Conservation (phyloP, 495 filamentous ascomycete genomes). For the Xylaria acuta region DNA sequence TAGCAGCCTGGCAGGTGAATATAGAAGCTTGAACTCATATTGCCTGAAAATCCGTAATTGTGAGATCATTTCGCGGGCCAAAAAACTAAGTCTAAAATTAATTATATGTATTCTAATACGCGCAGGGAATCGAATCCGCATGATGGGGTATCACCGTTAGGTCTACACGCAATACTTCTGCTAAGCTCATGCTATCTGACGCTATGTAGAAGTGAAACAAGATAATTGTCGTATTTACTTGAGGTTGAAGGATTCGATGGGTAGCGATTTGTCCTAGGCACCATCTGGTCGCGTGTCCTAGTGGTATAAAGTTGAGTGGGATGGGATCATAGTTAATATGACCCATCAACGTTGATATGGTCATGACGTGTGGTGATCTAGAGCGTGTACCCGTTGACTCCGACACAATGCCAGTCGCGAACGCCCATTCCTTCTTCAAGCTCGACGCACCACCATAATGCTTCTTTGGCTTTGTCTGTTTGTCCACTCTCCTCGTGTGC, state of each 20-base stretch:
- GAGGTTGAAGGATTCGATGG: not conserved
- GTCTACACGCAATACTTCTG: conserved; percentile 26
- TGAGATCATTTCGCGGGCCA: conserved; percentile 6
- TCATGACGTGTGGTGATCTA: conserved; percentile 32
- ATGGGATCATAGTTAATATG: conserved; percentile 6
- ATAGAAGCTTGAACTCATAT: not conserved
- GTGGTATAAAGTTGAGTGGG: not conserved
- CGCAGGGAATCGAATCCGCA: conserved; percentile 30
- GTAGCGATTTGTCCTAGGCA: not conserved
- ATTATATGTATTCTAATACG: conserved; percentile 28
- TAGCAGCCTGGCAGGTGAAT: not conserved
- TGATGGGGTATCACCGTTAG: conserved; percentile 34
- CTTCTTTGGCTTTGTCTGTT: conserved; percentile 78
- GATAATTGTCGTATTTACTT: not conserved
- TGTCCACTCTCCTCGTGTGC: conserved; percentile 86
- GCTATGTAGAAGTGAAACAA: conserved; percentile 3
- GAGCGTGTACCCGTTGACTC: conserved; percentile 64
- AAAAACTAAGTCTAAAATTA: conserved; percentile 30
- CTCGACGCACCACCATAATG: conserved; percentile 79
- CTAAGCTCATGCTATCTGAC: not conserved
- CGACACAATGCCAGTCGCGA: conserved; percentile 63
- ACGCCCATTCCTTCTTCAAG: conserved; percentile 70
- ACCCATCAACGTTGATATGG: conserved; percentile 13
- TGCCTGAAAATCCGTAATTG: not conserved
- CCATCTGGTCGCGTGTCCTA: not conserved